Evolutionary conservation across 2,329 filamentous ascomycete genomes (phyloP).

Genomic region (Apiospora sp.): DNA sequence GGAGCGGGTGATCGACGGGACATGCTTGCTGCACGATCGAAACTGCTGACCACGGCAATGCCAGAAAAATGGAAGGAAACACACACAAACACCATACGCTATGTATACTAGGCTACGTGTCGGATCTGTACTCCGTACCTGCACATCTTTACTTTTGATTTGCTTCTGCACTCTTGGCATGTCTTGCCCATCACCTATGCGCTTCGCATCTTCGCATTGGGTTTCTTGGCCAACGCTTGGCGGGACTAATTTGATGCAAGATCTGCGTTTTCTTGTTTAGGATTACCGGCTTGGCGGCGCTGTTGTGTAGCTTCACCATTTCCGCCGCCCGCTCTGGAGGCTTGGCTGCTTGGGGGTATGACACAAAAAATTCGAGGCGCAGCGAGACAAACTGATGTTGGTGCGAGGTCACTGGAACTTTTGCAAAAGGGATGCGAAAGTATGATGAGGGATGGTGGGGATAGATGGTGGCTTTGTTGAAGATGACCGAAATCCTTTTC

Average conservation of each 20-base stretch:
- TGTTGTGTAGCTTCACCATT: slow-evolving; percentile 12
- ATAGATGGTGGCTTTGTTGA: neutral
- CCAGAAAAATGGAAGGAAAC: neutral
- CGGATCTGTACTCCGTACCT: neutral
- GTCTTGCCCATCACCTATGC: slow-evolving; percentile 11
- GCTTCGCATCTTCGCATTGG: neutral
- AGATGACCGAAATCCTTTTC: neutral
- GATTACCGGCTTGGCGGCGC: slow-evolving; percentile 18
- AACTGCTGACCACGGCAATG: slow-evolving; percentile 1
- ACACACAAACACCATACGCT: neutral
- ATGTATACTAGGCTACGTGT: neutral
- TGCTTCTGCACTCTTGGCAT: slow-evolving; percentile 18
- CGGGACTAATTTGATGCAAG: neutral
- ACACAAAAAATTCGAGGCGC: slow-evolving; percentile 8
- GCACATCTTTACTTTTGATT: slow-evolving; percentile 4
- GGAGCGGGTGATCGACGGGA: slow-evolving; percentile 21
- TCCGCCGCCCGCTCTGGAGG: neutral
- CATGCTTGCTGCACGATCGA: slow-evolving; percentile 8
- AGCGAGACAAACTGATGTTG: neutral
- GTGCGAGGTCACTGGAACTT: neutral
- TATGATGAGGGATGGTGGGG: neutral
- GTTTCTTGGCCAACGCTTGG: slow-evolving; percentile 11
- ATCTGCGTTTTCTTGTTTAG: slow-evolving; percentile 12
- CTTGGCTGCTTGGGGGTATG: slow-evolving; percentile 10
- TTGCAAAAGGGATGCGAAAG: neutral